Evolutionary conservation across 2,329 filamentous ascomycete species (phyloP), one percentile per base, ranked within the genome.

Genomic region (Zymoseptoria crescenta): DNA sequence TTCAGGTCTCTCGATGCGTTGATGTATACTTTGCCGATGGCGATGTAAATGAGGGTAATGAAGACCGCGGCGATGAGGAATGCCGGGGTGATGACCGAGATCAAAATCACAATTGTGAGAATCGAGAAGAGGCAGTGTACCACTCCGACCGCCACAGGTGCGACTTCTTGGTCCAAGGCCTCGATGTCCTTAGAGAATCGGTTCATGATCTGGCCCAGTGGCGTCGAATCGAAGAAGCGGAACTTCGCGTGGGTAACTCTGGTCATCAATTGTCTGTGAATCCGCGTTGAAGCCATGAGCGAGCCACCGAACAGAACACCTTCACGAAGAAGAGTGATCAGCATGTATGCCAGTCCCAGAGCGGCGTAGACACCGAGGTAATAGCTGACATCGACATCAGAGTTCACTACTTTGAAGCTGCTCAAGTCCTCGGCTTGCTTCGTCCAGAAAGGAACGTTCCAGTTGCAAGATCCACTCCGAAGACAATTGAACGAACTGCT

Each of bases 161-260:
- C 92, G 59, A 99, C 89, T 73, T 99, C 94, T 72, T 99, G 94
- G 67, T 99, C 94, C 20, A 99, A 82, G 9, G 91, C 86, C 73
- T 99, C 92, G 13, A 99, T 83, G 73, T 99, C 94, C 75, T 97
- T 97, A 73, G 93, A 97, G 77, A 99, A 99, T 20, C 94, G 86
- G 75, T 99, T 99, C 87, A 97, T 97, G 69, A 99, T 81, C 74
- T 96, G 93, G 10, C 94, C 94, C 0, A 97, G 83, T 2, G 94
- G 94, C 0, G 94, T 99, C 1, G 93, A 88, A 70, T 99, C 94
- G 70, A 99, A 99, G 77, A 99, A 99, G 71, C 89, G 91, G 80
- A 99, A 97, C 72, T 91, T 93, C 29, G 94, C 94, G 65, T 92
- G 86, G 13, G 90, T 88, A 24, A 99, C 85, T 1, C 88, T 81